A percentile compares a stretch with the other conserved stretches of the same genome.
These are phyloP conservation scores for Escovopsis weberi DNA, from an alignment of 2,329 filamentous ascomycete genomes.

Conservation along the genomic window DNA sequence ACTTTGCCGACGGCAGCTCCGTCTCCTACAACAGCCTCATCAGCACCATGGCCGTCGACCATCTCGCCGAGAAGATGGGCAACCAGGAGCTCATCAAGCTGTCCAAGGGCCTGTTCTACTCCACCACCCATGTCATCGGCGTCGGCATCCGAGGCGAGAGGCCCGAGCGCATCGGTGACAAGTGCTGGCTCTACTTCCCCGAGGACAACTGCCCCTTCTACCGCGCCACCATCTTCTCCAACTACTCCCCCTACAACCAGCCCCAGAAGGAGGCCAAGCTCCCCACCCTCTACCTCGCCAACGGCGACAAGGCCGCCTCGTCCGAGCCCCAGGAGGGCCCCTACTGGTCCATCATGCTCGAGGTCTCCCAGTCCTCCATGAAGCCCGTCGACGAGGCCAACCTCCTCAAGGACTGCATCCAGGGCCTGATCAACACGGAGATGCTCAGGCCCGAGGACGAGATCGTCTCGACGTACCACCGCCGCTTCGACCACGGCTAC, in stretches of 20 bases:
- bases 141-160: conserved; percentile 84
- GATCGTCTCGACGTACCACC: conserved; percentile 96
- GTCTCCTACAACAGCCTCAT: conserved; percentile 86
- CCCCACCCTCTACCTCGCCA: conserved; percentile 68
- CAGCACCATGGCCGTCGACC: conserved; percentile 92
- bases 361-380: conserved; percentile 89
- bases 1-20: conserved; percentile 69
- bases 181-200: conserved; percentile 99
- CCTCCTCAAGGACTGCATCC: conserved; percentile 79
- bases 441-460: conserved; percentile 87
- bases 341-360: conserved; percentile 99
- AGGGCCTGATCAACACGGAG: conserved; percentile 93
- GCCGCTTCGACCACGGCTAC: conserved; percentile 96
- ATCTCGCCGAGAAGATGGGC: conserved; percentile 73
- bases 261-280: conserved; percentile 71
- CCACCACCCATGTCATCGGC: conserved; percentile 91
- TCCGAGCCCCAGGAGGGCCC: conserved; percentile 69
- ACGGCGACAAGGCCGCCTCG: conserved; percentile 67
- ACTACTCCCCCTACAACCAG: conserved; percentile 99
- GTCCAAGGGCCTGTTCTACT: conserved; percentile 90
- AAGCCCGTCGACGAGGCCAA: conserved; percentile 85
- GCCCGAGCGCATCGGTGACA: conserved; percentile 93
- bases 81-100: conserved; percentile 71
- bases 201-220: conserved; percentile 99
- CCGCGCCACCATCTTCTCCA: conserved; percentile 98